phyloP scores from a whole-genome alignment of 2,329 filamentous ascomycete genomes.

The Macroventuria anomochaeta region DNA sequence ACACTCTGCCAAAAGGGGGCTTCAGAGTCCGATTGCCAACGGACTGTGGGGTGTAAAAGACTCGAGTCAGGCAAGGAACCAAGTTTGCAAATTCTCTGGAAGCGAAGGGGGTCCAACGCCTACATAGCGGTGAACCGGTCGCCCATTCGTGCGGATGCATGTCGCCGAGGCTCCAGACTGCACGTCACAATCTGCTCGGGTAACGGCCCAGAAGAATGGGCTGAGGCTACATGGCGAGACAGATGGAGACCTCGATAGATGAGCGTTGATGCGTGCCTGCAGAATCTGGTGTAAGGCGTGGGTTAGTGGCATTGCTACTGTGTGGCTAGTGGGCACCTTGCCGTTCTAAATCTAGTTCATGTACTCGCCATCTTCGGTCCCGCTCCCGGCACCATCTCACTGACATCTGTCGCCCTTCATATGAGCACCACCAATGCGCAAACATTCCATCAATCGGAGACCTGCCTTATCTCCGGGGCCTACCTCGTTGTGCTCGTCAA shows the following conservation, averaged over 20 bases:
- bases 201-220: neutral
- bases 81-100: neutral
- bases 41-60: neutral
- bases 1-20: constrained; percentile 15
- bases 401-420: constrained; percentile 8
- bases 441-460: constrained; percentile 32
- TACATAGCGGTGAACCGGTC: neutral
- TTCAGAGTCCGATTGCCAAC: neutral
- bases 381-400: neutral
- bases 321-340: neutral
- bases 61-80: constrained; percentile 1
- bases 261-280: neutral
- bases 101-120: neutral
- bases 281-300: neutral
- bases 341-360: constrained; percentile 4
- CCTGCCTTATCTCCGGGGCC: neutral
- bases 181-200: neutral
- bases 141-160: neutral
- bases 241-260: neutral
- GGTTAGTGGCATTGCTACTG: neutral
- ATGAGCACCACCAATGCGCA: neutral
- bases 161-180: neutral
- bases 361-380: neutral
- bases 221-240: neutral
- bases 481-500: neutral